Base-by-base conservation (phyloP, 495 filamentous ascomycete genomes). In the Daldinia loculata region DNA sequence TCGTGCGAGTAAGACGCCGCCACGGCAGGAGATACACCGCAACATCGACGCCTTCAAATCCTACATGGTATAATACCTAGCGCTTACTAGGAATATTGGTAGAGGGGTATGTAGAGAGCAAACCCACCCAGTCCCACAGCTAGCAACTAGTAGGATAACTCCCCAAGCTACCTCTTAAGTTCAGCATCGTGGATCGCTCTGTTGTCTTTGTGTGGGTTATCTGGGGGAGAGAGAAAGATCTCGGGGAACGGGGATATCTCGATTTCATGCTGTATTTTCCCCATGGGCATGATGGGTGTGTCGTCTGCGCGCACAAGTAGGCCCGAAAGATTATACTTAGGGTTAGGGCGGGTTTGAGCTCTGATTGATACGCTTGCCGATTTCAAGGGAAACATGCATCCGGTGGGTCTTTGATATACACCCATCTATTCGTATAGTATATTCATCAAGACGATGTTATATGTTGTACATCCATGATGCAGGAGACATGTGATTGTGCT, bases 321-420 rank as follows among this genome's bases (percentile, higher is more conserved):
- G 63, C 58, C 68, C 68, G 68, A 71, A 59, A 30, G 14, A 62
- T 26, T n/a, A 71, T 66, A 66, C 61, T 66, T 52, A 53, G 27
- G 41, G 43, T 53, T 58, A 53, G 39, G 57, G 41, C 56, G 52
- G 27, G 24, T 7, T 52, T 32, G 53, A 19, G 41, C 62, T 70
- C 61, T 64, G 67, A 70, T 70, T 61, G 61, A 70, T 43, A 65
- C 56, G 61, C 56, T 64, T 64, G 22, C 24, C 51, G n/a, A 38
- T 51, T 34, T 3, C 14, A 45, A 38, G 57, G 38, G 51, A 63
- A 26, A 55, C 17, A 61, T 66, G 52, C 52, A 52, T 30, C 52
- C 24, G n/a, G 57, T 48, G 34, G 57, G 24, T 26, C 51, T 12
- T n/a, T 51, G 39, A 56, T 57, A 66, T 51, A 36, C 29, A 32